Evolutionary conservation across 192 early-diverging fungal genomes (phyloP), one percentile per base, ranked within the genome.

Genomic region (Coemansia sp.): DNA sequence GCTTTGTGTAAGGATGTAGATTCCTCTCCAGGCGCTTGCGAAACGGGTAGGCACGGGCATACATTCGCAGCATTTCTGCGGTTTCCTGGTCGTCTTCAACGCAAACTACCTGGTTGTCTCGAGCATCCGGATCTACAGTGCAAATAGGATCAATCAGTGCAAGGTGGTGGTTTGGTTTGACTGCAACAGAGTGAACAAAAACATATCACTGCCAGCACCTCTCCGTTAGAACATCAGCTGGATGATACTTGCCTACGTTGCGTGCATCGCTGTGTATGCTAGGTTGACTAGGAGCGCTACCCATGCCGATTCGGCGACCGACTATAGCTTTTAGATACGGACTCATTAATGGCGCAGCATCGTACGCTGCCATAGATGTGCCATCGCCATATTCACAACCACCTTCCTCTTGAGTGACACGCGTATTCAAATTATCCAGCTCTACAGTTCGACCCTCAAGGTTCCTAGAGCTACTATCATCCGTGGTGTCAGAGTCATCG

Each of bases 1-100:
- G 67, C 53, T 73, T 73, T 25, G 76, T 79, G 36, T 79, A 79
- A 3, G 76, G 76, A 20, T 73, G 71, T 20, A 74, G 61, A 27
- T 79, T 79, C 36, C 66, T 79, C 30, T 79, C 76, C 22, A 60
- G 67, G 23, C 76, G 70, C 27, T 55, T 63, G 22, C 76, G 76
- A 11, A 79, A 50, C 2, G 76, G 71, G 27, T 79, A 79, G 34
- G 48, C 45, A 54, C 30, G 52, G 25, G 20, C 3, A 48, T 22
- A 25, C 10, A 13, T 23, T 48, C 25, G 45, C 45, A 48, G 14
- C 23, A 25, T 25, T 20, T 48, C 45, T 48, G 45, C 22, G 11
- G 20, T 48, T 2, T 9, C 10, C 9, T 22, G 45, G 15, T 25
- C 23, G 13, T 23, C 20, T 13, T 48, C 23, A 9, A 13, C 45